Conservation (phyloP, 805 yeast species). For the Kodamaea sagamina region DNA sequence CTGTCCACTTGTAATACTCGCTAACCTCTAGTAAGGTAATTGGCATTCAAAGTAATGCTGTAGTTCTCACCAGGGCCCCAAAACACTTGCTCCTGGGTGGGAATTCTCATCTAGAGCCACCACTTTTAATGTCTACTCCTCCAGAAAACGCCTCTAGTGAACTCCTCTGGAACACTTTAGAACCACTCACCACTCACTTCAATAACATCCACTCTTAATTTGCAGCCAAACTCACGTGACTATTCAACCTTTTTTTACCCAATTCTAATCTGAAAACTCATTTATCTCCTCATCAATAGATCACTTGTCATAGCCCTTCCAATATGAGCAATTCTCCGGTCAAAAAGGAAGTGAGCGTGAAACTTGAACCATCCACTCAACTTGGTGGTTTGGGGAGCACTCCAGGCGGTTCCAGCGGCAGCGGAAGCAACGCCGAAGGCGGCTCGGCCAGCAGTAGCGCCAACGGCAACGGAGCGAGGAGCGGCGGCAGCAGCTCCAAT, state of each 20-base stretch:
- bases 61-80: too few relatives aligned
- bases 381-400: not conserved
- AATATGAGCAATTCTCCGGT: constrained; percentile 30
- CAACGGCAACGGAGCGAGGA: not conserved
- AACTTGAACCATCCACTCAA: constrained; percentile 21
- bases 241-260: not conserved
- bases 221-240: constrained; percentile 2
- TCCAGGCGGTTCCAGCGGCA: not conserved
- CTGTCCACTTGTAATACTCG: too few relatives aligned
- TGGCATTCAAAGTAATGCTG: too few relatives aligned
- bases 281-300: not conserved
- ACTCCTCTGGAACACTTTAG: too few relatives aligned
- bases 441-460: not conserved
- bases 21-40: too few relatives aligned
- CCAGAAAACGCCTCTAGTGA: too few relatives aligned
- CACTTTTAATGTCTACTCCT: too few relatives aligned
- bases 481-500: not conserved
- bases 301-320: constrained; percentile 4
- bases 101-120: too few relatives aligned
- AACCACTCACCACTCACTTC: not conserved
- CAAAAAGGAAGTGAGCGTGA: constrained; percentile 31
- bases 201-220: too few relatives aligned
- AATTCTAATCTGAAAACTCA: not conserved
- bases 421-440: not conserved
- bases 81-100: too few relatives aligned